Base-by-base conservation (phyloP, 1,284 basidiomycete species). In the Sparassis latifolia region DNA sequence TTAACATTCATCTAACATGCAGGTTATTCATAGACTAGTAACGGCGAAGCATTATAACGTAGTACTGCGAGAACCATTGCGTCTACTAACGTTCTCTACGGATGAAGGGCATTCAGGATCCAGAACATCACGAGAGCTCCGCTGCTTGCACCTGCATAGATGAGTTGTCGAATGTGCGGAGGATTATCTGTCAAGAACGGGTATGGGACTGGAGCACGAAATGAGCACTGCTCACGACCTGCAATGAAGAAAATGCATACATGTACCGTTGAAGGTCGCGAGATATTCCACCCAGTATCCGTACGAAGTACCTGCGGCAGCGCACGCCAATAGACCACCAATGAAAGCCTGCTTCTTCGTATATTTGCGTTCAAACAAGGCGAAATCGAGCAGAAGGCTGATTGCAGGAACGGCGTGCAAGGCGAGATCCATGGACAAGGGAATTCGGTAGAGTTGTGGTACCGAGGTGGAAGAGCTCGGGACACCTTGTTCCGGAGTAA, bases 111-210 rank as follows among this genome's bases (percentile, higher is more conserved):
- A 58, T 87, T 86, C 40, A 86, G 63, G 3, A 64, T 55, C 60
- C 74, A 72, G 61, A 91, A 86, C 2, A 79, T 79, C 2, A 72
- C 44, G 35, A 80, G 70, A 3, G 84, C 82, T 33, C 87, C 68
- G 0, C 66, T 48, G 0, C 76, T 74, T 0, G 77, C 75, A 2
- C 69, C 74, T 5, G 62, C 58, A 65, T 92, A 92, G 31, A 90
- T 87, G 20, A 61, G 66, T n/a, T 82, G 54, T 12, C 89, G 77
- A 33, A 74, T 66, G 5, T 66, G 59, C 10, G 80, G 69, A 0
- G 77, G 67, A 60, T 76, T 83, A 31, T 82, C 60, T 0, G 80
- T 86, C 52, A 92, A 71, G 71, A 92, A 92, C 0, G 89, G 89
- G 66, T 92, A 92, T 20, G 89, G 87, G 67, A 90, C 85, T 88